These are phyloP conservation scores for Beauveria sp. DNA, from an alignment of 2,329 filamentous ascomycete genomes.

Conservation along the genomic window DNA sequence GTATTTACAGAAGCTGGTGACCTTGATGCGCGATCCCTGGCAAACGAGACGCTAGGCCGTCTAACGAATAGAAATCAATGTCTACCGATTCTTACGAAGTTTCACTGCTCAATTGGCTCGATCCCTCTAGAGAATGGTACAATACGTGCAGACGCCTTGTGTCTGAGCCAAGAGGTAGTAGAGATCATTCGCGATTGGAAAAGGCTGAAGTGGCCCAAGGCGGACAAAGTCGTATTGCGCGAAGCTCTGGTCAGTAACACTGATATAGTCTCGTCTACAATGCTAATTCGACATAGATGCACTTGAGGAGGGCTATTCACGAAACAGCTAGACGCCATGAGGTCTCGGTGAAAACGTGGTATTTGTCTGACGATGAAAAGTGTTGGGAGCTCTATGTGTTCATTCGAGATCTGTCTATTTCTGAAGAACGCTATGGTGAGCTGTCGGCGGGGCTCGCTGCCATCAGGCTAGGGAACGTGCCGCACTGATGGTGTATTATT, in stretches of 20 bases:
- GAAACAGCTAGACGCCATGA: background rate
- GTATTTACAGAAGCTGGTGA: background rate
- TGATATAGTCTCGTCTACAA: background rate
- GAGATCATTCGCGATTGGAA: background rate
- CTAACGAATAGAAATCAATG: background rate
- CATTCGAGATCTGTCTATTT: background rate
- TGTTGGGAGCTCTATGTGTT: background rate
- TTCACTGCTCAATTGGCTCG: too few relatives aligned
- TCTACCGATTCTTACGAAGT: background rate
- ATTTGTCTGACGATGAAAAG: background rate
- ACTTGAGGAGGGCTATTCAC: background rate
- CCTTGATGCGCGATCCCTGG: background rate
- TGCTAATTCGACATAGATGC: background rate
- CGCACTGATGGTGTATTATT: background rate
- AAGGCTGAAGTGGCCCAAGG: background rate
- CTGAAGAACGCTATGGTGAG: background rate
- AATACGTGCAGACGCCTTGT: background rate
- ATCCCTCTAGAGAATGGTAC: too few relatives aligned
- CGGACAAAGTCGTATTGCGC: background rate
- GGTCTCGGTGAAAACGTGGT: background rate
- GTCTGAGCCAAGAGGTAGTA: background rate
- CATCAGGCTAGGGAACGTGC: background rate
- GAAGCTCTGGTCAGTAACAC: background rate
- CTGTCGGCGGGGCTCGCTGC: too few relatives aligned
- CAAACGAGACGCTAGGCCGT: too few relatives aligned